Evolutionary conservation across 2,329 filamentous ascomycete genomes (phyloP), one percentile per base, ranked within the genome.

Genomic region (Penicillium sp.): DNA sequence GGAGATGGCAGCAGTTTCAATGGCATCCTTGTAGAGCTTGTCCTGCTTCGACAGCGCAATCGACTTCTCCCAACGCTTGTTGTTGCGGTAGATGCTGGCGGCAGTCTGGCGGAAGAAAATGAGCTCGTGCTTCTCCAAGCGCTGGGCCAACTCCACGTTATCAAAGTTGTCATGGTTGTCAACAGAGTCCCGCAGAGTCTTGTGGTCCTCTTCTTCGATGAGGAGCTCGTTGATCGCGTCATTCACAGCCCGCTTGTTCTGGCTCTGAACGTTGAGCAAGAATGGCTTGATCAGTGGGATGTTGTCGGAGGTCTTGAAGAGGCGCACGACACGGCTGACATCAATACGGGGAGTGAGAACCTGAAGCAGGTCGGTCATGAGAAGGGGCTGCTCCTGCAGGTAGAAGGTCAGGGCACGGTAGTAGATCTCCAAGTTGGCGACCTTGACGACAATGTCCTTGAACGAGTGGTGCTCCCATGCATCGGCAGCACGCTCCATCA

Each of bases 121-220:
- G 52, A 99, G 83, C 59, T 99, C 95, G 75, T 99, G 96, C 82
- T 95, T 95, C 86, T 99, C 96, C 11, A 99, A 84, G 58, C 95
- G 91, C 75, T 91, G 86, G 2, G 95, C 96, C 62, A 99, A 87
- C 28, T 96, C 93, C 51, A 96, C 91, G 2, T 94, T 90, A 76
- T 99, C 96, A 75, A 98, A 99, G 81, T 99, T 99, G 83, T 99
- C 95, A 78, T 97, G 96, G 81, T 97, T 97, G 81, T 97, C 92
- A 11, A 97, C 94, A 1, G 95, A 99, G 79, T 99, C 95, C 56
- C 93, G 91, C 30, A 99, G 85, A 16, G 94, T 97, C 88, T 99
- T 98, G 85, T 99, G 94, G 76, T 99, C 96, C 76, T 99, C 96
- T 78, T 99, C 95, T 79, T 99, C 95, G 62, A 99, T 99, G 70